Conservation (phyloP, 495 filamentous ascomycete genomes). For the Talaromyces wortmannii region DNA sequence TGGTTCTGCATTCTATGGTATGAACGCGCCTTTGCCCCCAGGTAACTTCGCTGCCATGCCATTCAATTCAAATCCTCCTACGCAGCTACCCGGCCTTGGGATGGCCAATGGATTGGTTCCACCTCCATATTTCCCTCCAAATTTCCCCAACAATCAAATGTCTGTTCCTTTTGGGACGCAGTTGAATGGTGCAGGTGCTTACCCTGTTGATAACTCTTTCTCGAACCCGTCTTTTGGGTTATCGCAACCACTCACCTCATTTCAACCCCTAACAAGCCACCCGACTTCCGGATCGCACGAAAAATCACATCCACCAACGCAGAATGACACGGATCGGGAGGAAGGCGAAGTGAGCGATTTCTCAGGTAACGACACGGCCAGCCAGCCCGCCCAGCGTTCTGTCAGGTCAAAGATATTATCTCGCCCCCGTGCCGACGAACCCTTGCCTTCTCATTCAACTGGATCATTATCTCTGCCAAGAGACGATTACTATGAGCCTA, state of each 20-base stretch:
- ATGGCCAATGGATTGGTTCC: background rate
- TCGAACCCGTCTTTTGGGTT: background rate
- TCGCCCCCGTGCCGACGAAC: background rate
- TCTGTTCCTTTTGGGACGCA: background rate
- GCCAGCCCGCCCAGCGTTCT: background rate
- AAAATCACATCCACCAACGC: background rate
- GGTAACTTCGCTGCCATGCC: constrained; percentile 1
- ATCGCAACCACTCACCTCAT: background rate
- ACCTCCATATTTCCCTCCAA: background rate
- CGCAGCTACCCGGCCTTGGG: background rate
- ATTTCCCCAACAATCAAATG: background rate
- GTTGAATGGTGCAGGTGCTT: background rate
- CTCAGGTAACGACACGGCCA: background rate
- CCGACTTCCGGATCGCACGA: background rate
- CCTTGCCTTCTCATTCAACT: too few species aligned
- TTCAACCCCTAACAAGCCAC: background rate
- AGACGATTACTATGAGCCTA: too few species aligned
- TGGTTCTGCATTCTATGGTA: background rate
- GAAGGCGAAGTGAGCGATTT: constrained; percentile 72
- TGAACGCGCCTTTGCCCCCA: constrained; percentile 2
- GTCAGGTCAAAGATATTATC: background rate
- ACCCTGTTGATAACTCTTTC: background rate
- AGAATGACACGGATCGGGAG: constrained; percentile 38
- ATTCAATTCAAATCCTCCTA: background rate
- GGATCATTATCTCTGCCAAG: too few species aligned